These are phyloP conservation scores for Spathaspora boniae DNA, from an alignment of 805 yeast species.

Conservation along the genomic window DNA sequence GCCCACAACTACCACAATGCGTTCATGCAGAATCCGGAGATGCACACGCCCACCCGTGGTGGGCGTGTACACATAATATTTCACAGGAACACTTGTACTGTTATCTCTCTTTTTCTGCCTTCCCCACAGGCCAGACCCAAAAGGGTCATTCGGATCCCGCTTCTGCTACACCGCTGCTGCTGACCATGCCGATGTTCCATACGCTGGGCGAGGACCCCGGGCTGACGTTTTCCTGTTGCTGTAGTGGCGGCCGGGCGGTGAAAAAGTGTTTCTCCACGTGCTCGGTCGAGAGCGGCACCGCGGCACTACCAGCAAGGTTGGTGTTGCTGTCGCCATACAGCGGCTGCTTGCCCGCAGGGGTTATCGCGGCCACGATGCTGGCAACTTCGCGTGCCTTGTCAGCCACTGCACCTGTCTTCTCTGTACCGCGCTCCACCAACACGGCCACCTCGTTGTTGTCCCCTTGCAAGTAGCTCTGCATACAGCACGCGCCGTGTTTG, in stretches of 20 bases:
- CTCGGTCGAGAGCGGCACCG: slow-evolving; percentile 5
- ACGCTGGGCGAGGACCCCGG: too few species aligned
- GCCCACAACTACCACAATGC: too few species aligned
- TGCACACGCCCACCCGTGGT: too few species aligned
- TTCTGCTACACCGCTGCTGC: too few species aligned
- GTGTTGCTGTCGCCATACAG: slow-evolving; percentile 12
- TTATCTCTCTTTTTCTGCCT: too few species aligned
- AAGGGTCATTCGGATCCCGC: too few species aligned
- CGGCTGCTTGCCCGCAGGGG: slow-evolving; percentile 13
- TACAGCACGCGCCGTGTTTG: slow-evolving; percentile 32
- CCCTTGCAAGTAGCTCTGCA: slow-evolving; percentile 26
- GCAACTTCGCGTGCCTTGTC: slow-evolving; percentile 22
- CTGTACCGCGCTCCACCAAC: slow-evolving; percentile 36
- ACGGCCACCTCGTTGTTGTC: slow-evolving; percentile 21
- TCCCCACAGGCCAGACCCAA: too few species aligned
- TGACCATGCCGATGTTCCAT: too few species aligned
- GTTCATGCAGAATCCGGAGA: too few species aligned
- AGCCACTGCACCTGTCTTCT: slow-evolving; percentile 20
- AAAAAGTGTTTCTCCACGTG: slow-evolving; percentile 5
- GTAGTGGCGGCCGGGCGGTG: slow-evolving; percentile 1
- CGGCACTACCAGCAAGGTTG: slow-evolving; percentile 6
- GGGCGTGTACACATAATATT: too few species aligned
- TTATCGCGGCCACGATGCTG: slow-evolving; percentile 11
- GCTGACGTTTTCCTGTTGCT: too few species aligned
- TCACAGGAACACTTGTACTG: too few species aligned